phyloP scores from a whole-genome alignment of 495 filamentous ascomycete genomes.

The Penicillium waksmanii region DNA sequence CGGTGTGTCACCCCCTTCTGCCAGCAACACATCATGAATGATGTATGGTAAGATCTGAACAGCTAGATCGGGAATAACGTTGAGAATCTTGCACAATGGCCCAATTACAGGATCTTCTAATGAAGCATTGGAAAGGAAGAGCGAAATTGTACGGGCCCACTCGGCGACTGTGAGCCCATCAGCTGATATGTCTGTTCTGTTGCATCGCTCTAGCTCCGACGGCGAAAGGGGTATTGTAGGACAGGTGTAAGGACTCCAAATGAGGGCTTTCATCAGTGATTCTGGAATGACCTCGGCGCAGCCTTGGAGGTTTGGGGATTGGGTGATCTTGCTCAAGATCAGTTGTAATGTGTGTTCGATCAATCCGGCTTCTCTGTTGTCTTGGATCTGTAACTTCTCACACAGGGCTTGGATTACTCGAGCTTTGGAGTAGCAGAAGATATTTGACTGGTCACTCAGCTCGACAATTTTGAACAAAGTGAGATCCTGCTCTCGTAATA shows the following conservation, averaged over 20 bases:
- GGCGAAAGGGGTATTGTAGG: slow-evolving; percentile 29
- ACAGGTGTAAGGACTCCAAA: slow-evolving; percentile 49
- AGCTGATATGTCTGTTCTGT: slow-evolving; percentile 14
- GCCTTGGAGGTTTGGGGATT: slow-evolving; percentile 49
- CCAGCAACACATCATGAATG: slow-evolving; percentile 72
- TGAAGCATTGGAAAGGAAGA: slow-evolving; percentile 63
- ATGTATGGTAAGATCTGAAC: slow-evolving; percentile 75
- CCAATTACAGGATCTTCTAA: slow-evolving; percentile 66
- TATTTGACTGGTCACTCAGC: slow-evolving; percentile 12
- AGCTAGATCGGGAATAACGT: slow-evolving; percentile 66
- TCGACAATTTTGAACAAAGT: slow-evolving; percentile 25
- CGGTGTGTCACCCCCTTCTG: slow-evolving; percentile 43
- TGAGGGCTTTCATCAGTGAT: slow-evolving; percentile 45
- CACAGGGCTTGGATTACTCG: slow-evolving; percentile 67
- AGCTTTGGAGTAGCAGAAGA: slow-evolving; percentile 44
- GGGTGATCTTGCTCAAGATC: slow-evolving; percentile 61
- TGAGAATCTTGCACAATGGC: slow-evolving; percentile 64
- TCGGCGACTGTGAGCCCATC: slow-evolving; percentile 30
- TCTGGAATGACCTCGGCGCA: slow-evolving; percentile 49
- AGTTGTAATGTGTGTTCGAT: slow-evolving; percentile 77
- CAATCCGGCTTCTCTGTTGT: slow-evolving; percentile 66
- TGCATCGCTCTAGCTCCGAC: slow-evolving; percentile 21
- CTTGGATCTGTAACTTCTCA: slow-evolving; percentile 65
- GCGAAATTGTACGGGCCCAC: slow-evolving; percentile 69
- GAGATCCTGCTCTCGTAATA: slow-evolving; percentile 46